Percentiles rank a stretch among this genome's conserved stretches.
These are phyloP conservation scores for Tieghemostelium lacteum DNA, from an alignment of 78 protist species.

Conservation along the genomic window DNA sequence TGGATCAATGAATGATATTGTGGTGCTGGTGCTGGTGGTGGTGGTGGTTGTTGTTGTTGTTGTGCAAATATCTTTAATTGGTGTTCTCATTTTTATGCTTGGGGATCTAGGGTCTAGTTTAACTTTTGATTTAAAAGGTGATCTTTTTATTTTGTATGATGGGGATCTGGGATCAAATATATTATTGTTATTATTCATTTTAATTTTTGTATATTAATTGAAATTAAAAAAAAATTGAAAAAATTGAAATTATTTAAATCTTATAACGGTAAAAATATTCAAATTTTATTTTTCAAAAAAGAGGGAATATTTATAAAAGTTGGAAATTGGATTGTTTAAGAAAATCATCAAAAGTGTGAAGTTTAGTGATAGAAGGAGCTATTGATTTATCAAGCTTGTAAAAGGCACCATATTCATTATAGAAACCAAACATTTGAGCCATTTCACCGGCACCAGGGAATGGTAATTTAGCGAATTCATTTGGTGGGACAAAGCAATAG, in stretches of 20 bases:
- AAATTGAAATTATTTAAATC: too few relatives aligned
- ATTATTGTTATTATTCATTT: not conserved
- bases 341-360: constrained; percentile 20
- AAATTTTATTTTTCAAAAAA: too few relatives aligned
- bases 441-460: constrained; percentile 19
- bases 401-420: not conserved
- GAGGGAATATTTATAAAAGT: too few relatives aligned
- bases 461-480: not conserved
- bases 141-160: constrained; percentile 6
- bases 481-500: not conserved
- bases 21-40: too few relatives aligned
- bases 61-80: too few relatives aligned
- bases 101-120: too few relatives aligned
- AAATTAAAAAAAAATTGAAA: too few relatives aligned
- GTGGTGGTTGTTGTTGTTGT: too few relatives aligned
- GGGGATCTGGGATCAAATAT: constrained; percentile 47
- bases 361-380: constrained; percentile 3
- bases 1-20: constrained; percentile 12
- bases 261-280: too few relatives aligned
- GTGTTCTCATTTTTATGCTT: too few relatives aligned
- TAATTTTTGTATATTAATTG: too few relatives aligned
- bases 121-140: not conserved
- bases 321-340: not conserved
- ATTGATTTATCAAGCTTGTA: not conserved
- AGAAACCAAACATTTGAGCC: constrained; percentile 1